Conservation (phyloP, 805 yeast genomes). For the Saturnispora gosingensis region DNA sequence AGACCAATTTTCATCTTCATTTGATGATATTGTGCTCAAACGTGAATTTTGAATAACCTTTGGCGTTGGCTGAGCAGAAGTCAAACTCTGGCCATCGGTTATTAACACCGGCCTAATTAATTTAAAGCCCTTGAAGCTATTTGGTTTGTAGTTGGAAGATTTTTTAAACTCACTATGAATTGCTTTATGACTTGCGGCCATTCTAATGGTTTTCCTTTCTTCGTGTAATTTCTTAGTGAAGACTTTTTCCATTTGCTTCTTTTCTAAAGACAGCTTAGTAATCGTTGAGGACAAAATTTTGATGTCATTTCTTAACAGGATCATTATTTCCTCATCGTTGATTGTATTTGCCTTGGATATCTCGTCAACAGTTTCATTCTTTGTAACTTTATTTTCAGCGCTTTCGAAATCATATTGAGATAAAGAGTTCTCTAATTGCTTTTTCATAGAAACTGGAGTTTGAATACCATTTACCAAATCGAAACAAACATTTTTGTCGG, state of each 20-base stretch:
- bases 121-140: slow-evolving; percentile 9
- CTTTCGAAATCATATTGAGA: slow-evolving; percentile 2
- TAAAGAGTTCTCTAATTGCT: slow-evolving; percentile 6
- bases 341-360: slow-evolving; percentile 13
- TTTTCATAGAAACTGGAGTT: slow-evolving; percentile 6
- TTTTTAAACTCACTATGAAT: slow-evolving; percentile 12
- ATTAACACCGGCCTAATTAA: slow-evolving; percentile 2
- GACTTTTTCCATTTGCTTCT: slow-evolving; percentile 17
- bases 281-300: slow-evolving; percentile 17
- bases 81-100: slow-evolving; percentile 2
- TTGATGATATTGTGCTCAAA: background rate
- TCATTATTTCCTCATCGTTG: slow-evolving; percentile 22
- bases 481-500: slow-evolving; percentile 4
- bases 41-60: background rate
- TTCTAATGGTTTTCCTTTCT: slow-evolving; percentile 20
- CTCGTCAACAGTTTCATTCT: background rate
- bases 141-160: slow-evolving; percentile 2
- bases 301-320: slow-evolving; percentile 25
- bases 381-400: background rate
- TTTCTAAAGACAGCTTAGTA: slow-evolving; percentile 15
- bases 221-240: slow-evolving; percentile 16
- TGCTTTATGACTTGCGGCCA: slow-evolving; percentile 10
- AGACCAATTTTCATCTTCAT: background rate
- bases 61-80: slow-evolving; percentile 3
- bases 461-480: slow-evolving; percentile 3